A percentile compares a stretch with the other conserved stretches of the same genome.
These are phyloP conservation scores for Rhynchosporium agropyri DNA, from an alignment of 2,329 filamentous ascomycete species.

Conservation along the genomic window DNA sequence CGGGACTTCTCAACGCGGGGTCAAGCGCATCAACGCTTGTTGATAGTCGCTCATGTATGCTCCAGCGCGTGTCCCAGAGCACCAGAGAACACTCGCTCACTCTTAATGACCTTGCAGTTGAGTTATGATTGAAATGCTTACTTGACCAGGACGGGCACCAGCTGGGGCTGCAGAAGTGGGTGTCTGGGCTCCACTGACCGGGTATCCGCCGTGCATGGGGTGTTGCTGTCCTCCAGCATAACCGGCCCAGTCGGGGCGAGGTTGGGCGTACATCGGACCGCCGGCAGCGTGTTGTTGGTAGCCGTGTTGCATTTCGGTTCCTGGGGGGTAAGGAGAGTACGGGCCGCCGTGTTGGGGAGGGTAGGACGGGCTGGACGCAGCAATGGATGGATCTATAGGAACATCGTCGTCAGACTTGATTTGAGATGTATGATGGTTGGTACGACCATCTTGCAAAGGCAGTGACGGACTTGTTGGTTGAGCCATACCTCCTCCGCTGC, in stretches of 20 bases:
- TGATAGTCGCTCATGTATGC: not conserved
- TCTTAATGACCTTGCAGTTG: slow-evolving; percentile 15
- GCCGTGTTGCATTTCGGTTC: slow-evolving; percentile 83
- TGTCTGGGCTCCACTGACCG: slow-evolving; percentile 45
- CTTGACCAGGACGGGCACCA: slow-evolving; percentile 60
- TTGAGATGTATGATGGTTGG: slow-evolving; percentile 74
- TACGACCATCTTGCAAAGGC: slow-evolving; percentile 77
- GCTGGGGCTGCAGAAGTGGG: slow-evolving; percentile 57
- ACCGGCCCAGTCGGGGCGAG: slow-evolving; percentile 74
- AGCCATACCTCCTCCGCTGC: slow-evolving; percentile 90
- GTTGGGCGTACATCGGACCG: slow-evolving; percentile 66
- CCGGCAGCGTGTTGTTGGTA: slow-evolving; percentile 62
- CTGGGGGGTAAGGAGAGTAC: slow-evolving; percentile 86
- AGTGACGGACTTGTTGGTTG: slow-evolving; percentile 99
- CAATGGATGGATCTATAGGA: slow-evolving; percentile 99
- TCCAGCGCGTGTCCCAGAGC: not conserved
- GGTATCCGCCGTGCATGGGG: slow-evolving; percentile 40
- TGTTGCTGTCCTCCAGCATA: slow-evolving; percentile 55
- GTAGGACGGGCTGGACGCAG: slow-evolving; percentile 89
- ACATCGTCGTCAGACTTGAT: slow-evolving; percentile 94
- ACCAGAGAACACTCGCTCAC: slow-evolving; percentile 8
- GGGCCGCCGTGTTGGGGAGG: slow-evolving; percentile 65
- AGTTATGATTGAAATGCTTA: slow-evolving; percentile 46
- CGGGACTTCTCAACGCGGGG: slow-evolving; percentile 25
- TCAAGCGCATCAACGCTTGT: slow-evolving; percentile 9